Base-by-base conservation (phyloP, 2,329 filamentous ascomycete species). In the Fusarium sp. region DNA sequence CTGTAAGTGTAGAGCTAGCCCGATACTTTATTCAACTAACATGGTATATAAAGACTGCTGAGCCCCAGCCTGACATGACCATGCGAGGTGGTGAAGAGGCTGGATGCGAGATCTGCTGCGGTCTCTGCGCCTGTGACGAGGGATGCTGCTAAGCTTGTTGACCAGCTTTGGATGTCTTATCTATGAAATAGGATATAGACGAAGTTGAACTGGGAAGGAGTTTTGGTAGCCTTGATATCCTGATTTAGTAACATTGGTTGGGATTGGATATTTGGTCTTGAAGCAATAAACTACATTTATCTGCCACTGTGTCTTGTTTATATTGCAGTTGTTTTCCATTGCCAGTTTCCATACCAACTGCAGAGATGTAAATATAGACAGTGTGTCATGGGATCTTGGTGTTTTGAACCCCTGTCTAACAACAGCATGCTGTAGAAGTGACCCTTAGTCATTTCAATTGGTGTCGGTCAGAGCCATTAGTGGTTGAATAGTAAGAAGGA, bases 101-200 rank as follows among this genome's bases (percentile, higher is more conserved):
- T 37, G 82, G 82, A 40, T 83, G 82, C 61, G 82, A 83, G 72
- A 73, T 83, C 64, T 83, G 82, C 78, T 83, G 82, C 63, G 82
- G 82, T 60, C 80, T 83, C 63, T 83, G 82, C 74, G 81, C 75
- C 53, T 83, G 82, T 70, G 74, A 83, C 2, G 82, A 83, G 69
- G 74, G 72, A 23, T 83, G 82, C 76, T 83, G 82, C 75, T 83
- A 59, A 66, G 45, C 56, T 32, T 30, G 32, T 18, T 21, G 40
- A 11, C 57, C 42, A 23, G 30, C 27, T 59, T 28, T 41, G 21
- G 34, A 49, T 21, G 34, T 62, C 30, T 46, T 47, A 20, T 8
- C 32, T 42, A 21, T 16, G 9, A 2, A 53, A 21, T 8, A 41
- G 23, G 49, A 53, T 20, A 40, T 28, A 21, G 40, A 10, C 49